phyloP scores from a whole-genome alignment of 495 filamentous ascomycete genomes.

The Talaromyces proteolyticus region DNA sequence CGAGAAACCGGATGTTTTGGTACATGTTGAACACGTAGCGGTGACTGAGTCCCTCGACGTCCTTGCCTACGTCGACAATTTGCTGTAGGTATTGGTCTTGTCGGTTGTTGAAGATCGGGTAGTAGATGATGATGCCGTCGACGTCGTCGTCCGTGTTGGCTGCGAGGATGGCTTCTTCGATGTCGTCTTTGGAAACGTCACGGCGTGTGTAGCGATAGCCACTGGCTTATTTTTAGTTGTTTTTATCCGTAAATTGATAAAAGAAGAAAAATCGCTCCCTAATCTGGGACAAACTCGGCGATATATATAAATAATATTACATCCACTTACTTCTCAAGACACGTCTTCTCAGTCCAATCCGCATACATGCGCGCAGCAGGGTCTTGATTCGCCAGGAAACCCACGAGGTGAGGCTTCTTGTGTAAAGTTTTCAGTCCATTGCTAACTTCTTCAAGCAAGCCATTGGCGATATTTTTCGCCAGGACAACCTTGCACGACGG shows the following conservation, averaged over 20 bases:
- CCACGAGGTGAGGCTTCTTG: slow-evolving; percentile 70
- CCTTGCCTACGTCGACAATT: slow-evolving; percentile 82
- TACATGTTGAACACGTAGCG: slow-evolving; percentile 99
- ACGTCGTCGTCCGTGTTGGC: slow-evolving; percentile 75
- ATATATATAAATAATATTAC: slow-evolving; percentile 11
- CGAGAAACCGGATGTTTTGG: slow-evolving; percentile 92
- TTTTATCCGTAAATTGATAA: too few species aligned
- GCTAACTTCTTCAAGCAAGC: slow-evolving; percentile 69
- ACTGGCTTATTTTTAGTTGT: slow-evolving; percentile 51
- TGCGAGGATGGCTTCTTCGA: slow-evolving; percentile 77
- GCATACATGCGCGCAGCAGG: slow-evolving; percentile 90
- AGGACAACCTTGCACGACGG: slow-evolving; percentile 87
- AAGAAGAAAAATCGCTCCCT: too few species aligned
- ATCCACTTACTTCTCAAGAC: slow-evolving; percentile 75
- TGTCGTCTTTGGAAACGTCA: slow-evolving; percentile 72
- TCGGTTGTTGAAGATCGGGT: slow-evolving; percentile 85
- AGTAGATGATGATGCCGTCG: slow-evolving; percentile 97
- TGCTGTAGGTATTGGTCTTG: slow-evolving; percentile 95
- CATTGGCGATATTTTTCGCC: slow-evolving; percentile 76
- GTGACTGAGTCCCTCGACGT: slow-evolving; percentile 93
- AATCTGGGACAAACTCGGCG: slow-evolving; percentile 2
- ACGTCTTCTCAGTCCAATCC: slow-evolving; percentile 95
- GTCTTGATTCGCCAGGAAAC: slow-evolving; percentile 88
- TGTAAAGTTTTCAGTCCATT: slow-evolving; percentile 63
- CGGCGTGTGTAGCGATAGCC: slow-evolving; percentile 85